Evolutionary conservation across 2,329 filamentous ascomycete species (phyloP).

Genomic region (Claviceps citrina): DNA sequence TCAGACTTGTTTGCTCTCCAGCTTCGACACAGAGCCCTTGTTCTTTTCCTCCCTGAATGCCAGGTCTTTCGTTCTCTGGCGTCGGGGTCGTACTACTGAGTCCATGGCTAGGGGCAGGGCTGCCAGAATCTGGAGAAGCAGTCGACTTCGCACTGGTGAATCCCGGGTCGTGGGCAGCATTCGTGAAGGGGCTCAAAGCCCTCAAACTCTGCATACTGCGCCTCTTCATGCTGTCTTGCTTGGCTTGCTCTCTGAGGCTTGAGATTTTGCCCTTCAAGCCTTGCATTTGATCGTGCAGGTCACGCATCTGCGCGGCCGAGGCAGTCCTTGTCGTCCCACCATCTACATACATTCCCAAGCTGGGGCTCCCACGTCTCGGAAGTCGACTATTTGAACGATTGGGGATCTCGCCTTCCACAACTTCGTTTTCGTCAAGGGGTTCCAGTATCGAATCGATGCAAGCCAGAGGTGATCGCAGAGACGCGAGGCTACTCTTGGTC

Average conservation of each 20-base stretch:
- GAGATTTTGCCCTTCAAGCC: constrained; percentile 77
- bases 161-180: constrained; percentile 32
- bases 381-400: constrained; percentile 19
- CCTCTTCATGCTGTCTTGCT: constrained; percentile 63
- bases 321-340: constrained; percentile 46
- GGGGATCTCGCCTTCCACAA: constrained; percentile 12
- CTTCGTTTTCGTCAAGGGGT: constrained; percentile 36
- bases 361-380: constrained; percentile 29
- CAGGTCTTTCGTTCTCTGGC: neutral
- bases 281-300: constrained; percentile 70
- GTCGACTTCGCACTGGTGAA: constrained; percentile 8
- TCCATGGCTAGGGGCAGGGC: neutral
- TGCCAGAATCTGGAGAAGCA: constrained; percentile 8
- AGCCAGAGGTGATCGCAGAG: constrained; percentile 22
- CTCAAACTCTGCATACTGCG: constrained; percentile 62
- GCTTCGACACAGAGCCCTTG: constrained; percentile 6
- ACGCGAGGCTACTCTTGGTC: constrained; percentile 13
- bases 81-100: neutral
- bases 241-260: constrained; percentile 59
- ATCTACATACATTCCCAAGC: constrained; percentile 26
- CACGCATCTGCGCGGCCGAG: constrained; percentile 58
- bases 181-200: constrained; percentile 64
- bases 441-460: constrained; percentile 31
- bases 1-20: constrained; percentile 2
- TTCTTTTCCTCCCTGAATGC: neutral